Base-by-base conservation (phyloP, 768 basidiomycete genomes). In the Pholiota molesta region DNA sequence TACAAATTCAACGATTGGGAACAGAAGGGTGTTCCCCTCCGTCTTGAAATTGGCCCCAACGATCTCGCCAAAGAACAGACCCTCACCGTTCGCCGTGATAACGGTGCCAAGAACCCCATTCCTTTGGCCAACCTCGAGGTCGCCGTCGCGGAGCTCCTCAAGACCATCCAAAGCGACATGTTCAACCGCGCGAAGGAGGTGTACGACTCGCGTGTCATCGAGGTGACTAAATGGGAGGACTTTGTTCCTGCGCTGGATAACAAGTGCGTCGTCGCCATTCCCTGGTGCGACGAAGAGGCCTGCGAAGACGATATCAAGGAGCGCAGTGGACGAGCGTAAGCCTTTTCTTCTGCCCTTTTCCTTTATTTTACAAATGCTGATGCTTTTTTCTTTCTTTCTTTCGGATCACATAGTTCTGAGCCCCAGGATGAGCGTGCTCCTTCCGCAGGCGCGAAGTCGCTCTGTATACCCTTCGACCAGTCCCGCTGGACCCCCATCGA, bases 1-100 rank as follows among this genome's bases (percentile, higher is more conserved):
- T 99, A 91, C 81, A 99, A 99, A 79, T 99, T 97, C 81, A 97
- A 98, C 73, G 94, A 99, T 70, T 98, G 97, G 95, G 97, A 99
- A 80, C 91, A 98, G 77, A 94, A 97, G 92, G 97, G 97, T 73
- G 95, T 99, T 45, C 97, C 97, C 13, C 82, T 99, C 65, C 95
- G 97, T 66, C 90, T 99, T 65, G 97, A 99, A 78, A 88, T 99
- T 68, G 97, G 97, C 6, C 97, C 97, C 45, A 88, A 91, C 65
- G 97, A 99, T 75, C 81, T 99, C 65, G 83, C 84, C 52, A 92
- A 94, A 72, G 75, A 86, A 62, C 91, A 96, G 72, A 92, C 92
- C 0, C 77, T 95, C 59, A 81, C 87, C 26, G 94, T 95, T 52
- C 92, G 97, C 63, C 91, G 97, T 62, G 84, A 85, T 63, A 84